phyloP scores from a whole-genome alignment of 1,284 basidiomycete genomes.

The Apiotrichum sp. region DNA sequence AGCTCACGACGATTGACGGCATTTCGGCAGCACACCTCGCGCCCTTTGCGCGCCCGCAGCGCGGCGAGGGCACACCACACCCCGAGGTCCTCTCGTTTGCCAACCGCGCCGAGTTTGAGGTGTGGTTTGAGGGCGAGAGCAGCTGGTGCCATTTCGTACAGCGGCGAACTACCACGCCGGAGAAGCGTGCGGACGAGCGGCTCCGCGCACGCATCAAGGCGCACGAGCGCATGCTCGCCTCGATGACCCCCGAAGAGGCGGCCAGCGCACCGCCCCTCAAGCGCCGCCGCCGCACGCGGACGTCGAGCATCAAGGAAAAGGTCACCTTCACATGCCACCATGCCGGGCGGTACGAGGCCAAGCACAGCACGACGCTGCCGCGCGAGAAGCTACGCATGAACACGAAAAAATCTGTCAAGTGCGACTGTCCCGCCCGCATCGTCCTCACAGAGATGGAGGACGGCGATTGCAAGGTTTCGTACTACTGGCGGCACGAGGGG shows the following conservation, averaged over 20 bases:
- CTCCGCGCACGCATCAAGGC: conserved; percentile 37
- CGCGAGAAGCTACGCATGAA: conserved; percentile 38
- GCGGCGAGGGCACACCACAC: conserved; percentile 29
- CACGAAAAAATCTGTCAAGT: conserved; percentile 45
- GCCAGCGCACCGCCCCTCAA: conserved; percentile 34
- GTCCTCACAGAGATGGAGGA: conserved; percentile 38
- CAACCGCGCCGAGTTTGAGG: conserved; percentile 28
- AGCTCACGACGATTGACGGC: neutral
- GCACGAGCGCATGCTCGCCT: conserved; percentile 27
- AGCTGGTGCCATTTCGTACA: conserved; percentile 47
- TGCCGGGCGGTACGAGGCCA: conserved; percentile 37
- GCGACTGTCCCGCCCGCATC: conserved; percentile 38
- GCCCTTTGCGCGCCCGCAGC: conserved; percentile 27
- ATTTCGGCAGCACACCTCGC: conserved; percentile 18
- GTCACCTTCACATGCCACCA: conserved; percentile 46
- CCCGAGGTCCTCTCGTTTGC: conserved; percentile 30
- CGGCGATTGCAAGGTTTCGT: conserved; percentile 35
- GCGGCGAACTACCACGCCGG: conserved; percentile 39
- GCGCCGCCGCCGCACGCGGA: conserved; percentile 33
- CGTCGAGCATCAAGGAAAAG: conserved; percentile 36
- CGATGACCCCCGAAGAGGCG: conserved; percentile 34
- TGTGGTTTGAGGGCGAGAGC: conserved; percentile 39
- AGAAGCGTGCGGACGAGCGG: conserved; percentile 40
- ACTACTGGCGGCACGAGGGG: conserved; percentile 42
- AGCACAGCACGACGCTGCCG: conserved; percentile 35